A percentile compares a stretch with the other conserved stretches of the same genome.
These are phyloP conservation scores for Calocera viscosa DNA, from an alignment of 768 basidiomycete species.

Conservation along the genomic window DNA sequence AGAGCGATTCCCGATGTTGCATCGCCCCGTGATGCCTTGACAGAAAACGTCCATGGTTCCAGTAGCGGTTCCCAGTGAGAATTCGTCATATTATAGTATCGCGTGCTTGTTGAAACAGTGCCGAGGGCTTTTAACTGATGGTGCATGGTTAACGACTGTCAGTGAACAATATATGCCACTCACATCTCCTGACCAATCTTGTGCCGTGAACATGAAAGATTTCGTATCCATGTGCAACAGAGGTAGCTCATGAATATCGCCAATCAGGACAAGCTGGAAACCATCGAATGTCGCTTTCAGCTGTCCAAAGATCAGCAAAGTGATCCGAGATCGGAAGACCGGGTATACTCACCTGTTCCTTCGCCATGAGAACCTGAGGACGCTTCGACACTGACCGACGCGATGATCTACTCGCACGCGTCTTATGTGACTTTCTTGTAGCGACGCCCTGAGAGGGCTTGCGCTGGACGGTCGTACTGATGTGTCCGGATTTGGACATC, in stretches of 20 bases:
- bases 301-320: conserved; percentile 30
- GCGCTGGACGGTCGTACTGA: conserved; percentile 25
- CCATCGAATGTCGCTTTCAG: conserved; percentile 79
- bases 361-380: conserved; percentile 49
- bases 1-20: conserved; percentile 42
- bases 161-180: conserved; percentile 16
- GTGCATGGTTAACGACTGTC: neutral
- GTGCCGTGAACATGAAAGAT: conserved; percentile 66
- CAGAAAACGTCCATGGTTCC: conserved; percentile 87
- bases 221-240: conserved; percentile 80
- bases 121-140: conserved; percentile 70
- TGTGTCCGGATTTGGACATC: neutral
- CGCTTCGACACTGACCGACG: neutral
- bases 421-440: conserved; percentile 11
- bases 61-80: conserved; percentile 98
- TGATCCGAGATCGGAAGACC: conserved; percentile 12
- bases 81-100: conserved; percentile 93
- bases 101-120: conserved; percentile 68
- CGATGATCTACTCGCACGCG: neutral
- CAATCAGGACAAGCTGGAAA: conserved; percentile 84
- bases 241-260: conserved; percentile 89
- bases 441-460: neutral
- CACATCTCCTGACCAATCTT: conserved; percentile 92
- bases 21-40: conserved; percentile 47
- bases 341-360: conserved; percentile 54